These are phyloP conservation scores for Dinochytrium kinnereticum DNA, from an alignment of 371 early-diverging fungal species.

Conservation along the genomic window DNA sequence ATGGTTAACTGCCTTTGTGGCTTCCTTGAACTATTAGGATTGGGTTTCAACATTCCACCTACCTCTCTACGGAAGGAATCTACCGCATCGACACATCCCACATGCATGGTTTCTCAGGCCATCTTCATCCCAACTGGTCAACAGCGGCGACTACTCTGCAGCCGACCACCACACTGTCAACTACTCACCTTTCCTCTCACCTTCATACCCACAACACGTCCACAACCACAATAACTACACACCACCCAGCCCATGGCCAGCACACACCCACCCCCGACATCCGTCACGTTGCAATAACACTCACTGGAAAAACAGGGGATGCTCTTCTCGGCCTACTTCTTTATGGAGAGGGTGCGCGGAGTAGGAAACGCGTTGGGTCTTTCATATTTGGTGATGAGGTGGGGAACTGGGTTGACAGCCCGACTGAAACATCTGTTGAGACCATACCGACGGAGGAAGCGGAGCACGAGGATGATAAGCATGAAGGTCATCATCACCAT, in stretches of 20 bases:
- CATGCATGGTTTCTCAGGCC: not conserved
- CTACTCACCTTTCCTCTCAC: too few relatives aligned
- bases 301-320: not conserved
- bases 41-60: too few relatives aligned
- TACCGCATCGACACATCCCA: not conserved
- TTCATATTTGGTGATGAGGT: too few relatives aligned
- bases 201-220: too few relatives aligned
- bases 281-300: not conserved
- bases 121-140: too few relatives aligned
- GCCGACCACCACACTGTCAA: not conserved
- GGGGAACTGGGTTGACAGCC: too few relatives aligned
- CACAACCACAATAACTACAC: not conserved
- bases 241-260: not conserved
- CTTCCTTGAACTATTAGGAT: too few relatives aligned
- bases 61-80: not conserved
- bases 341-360: not conserved
- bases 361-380: not conserved
- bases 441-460: too few relatives aligned
- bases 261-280: not conserved
- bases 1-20: too few relatives aligned
- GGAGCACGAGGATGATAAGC: not conserved
- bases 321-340: not conserved
- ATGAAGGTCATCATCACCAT: not conserved
- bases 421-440: too few relatives aligned
- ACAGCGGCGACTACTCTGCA: too few relatives aligned